These are phyloP conservation scores for Phytophthora boehmeriae DNA, from an alignment of 352 stramenopile species.

Conservation along the genomic window DNA sequence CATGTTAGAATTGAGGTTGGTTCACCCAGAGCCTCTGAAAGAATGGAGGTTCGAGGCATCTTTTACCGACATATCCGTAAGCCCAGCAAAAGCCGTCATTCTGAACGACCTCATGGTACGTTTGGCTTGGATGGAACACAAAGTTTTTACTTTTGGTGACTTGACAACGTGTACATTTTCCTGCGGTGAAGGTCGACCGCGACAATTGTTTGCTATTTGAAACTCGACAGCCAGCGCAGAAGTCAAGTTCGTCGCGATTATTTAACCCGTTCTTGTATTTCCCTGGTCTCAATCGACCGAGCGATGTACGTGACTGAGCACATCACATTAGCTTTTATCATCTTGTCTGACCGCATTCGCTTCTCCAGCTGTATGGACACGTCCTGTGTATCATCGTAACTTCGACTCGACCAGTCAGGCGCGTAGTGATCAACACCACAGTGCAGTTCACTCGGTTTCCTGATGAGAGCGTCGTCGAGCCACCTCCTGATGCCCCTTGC, in stretches of 20 bases:
- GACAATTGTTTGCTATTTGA: constrained; percentile 57
- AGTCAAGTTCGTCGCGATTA: constrained; percentile 10
- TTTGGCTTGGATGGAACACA: not conserved
- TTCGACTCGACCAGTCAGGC: constrained; percentile 41
- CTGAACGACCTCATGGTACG: constrained; percentile 49
- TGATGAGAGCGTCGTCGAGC: constrained; percentile 18
- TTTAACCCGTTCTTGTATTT: constrained; percentile 60
- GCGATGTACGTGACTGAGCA: constrained; percentile 40
- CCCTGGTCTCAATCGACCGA: constrained; percentile 38
- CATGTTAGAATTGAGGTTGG: constrained; percentile 51
- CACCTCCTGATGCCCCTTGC: constrained; percentile 10
- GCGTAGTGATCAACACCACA: constrained; percentile 60
- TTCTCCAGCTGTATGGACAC: constrained; percentile 53
- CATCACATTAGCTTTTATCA: not conserved
- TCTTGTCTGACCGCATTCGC: not conserved
- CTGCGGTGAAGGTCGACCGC: constrained; percentile 35
- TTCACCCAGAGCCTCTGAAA: constrained; percentile 43
- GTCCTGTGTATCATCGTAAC: constrained; percentile 52
- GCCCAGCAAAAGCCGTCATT: constrained; percentile 29
- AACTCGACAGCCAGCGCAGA: not conserved
- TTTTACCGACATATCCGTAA: constrained; percentile 51
- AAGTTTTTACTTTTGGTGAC: no score
- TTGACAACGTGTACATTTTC: not conserved
- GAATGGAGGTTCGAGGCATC: constrained; percentile 50
- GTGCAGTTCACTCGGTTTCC: constrained; percentile 49